Evolutionary conservation across 2,329 filamentous ascomycete genomes (phyloP), one percentile per base, ranked within the genome.

Genomic region (Cladophialophora exuberans): DNA sequence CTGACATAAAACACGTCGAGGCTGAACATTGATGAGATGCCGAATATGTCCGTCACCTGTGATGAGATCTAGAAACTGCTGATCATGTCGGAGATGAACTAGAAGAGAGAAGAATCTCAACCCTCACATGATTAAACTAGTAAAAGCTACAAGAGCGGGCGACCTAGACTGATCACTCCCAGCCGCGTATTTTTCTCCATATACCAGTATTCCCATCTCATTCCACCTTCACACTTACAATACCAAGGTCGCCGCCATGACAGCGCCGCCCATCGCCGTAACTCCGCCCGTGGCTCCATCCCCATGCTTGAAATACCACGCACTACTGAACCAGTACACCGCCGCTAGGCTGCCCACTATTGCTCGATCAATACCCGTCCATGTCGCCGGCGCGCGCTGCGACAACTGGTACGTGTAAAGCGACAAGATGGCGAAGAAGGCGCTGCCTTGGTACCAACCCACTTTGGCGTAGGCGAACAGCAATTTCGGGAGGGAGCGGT

Each of bases 271-370:
- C 10, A 54, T 25, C 18, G 52, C 65, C 2, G 59, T 59, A 1
- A 62, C 43, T 3, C 56, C 20, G 2, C 62, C 65, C 28, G 54
- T 66, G 10, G n/a, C 26, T 25, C 46, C 55, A 1, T 66, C 58
- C 0, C 65, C 65, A 2, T 61, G 54, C 23, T 48, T 52, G 13
- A 65, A 28, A 59, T 66, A 66, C 65, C 65, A 66, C 13, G 50
- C 65, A 11, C 63, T 63, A 18, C 64, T 66, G 9, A 42, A 54
- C 59, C 63, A 61, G 26, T 65, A 61, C 36, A 67, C 60, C 7
- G 55, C 55, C 10, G 52, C 43, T 28, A 63, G 54, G 47, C 66
- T 7, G 6, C 45, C 62, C 25, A 62, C 54, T 18, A 66, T 64
- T 3, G 57, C 61, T 4, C 57, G 52, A 22, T 59, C 57, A 20